A percentile compares a stretch with the other conserved stretches of the same genome.
Conservation (phyloP, 495 filamentous ascomycete genomes). For the Chlorociboria aeruginascens region DNA sequence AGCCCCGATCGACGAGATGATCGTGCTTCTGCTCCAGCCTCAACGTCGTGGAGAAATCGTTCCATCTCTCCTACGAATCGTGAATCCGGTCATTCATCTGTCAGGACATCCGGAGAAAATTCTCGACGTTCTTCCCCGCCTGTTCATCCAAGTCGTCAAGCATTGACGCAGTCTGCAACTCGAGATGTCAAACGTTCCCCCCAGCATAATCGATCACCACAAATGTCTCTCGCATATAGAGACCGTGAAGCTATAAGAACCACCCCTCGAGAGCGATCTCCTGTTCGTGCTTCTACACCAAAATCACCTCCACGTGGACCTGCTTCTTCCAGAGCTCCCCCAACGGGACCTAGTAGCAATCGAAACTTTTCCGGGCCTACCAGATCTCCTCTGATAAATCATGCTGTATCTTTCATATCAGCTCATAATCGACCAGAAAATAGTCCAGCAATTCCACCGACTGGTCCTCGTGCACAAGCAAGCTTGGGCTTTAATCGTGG, state of each 20-base stretch:
- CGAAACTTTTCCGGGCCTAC: constrained; percentile 17
- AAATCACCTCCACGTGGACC: constrained; percentile 21
- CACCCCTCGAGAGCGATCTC: constrained; percentile 17
- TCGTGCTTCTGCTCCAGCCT: constrained; percentile 10
- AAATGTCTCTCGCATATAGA: constrained; percentile 2
- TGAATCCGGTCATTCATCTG: constrained; percentile 16
- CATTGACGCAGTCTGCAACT: constrained; percentile 7
- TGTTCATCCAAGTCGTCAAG: constrained; percentile 9
- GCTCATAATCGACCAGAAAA: constrained; percentile 11
- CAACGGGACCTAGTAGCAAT: constrained; percentile 14
- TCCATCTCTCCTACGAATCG: constrained; percentile 14
- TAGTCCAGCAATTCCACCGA: constrained; percentile 9
- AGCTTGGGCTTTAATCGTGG: constrained; percentile 1
- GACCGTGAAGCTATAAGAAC: constrained; percentile 12
- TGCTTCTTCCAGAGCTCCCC: constrained; percentile 11
- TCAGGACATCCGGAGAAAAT: constrained; percentile 15
- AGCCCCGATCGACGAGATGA: constrained; percentile 17
- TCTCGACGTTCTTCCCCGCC: constrained; percentile 21
- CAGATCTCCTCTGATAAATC: neutral
- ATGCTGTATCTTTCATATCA: constrained; percentile 1
- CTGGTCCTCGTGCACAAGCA: constrained; percentile 18
- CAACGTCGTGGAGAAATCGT: constrained; percentile 14
- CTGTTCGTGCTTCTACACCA: constrained; percentile 7
- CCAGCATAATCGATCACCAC: constrained; percentile 14
- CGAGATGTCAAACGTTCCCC: constrained; percentile 14